Evolutionary conservation across 148 eudicot genomes (phyloP).

Genomic region (Fagopyrum homotropicum): DNA sequence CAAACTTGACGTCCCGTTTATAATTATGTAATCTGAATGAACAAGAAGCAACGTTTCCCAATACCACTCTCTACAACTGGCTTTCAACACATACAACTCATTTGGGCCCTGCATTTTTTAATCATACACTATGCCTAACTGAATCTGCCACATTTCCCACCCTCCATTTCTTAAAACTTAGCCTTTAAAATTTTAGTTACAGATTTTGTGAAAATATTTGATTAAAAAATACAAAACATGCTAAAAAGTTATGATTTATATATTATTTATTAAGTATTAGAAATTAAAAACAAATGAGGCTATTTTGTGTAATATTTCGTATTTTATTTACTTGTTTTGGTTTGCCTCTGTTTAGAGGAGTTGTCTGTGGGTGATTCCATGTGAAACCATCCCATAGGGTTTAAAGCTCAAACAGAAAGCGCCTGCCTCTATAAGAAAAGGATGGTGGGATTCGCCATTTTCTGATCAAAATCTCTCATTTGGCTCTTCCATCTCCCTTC

Average conservation of each 20-base stretch:
- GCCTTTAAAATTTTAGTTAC: too few relatives aligned
- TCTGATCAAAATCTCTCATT: conserved; percentile 4
- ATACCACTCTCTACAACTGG: not conserved
- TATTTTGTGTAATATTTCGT: not conserved
- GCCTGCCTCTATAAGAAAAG: not conserved
- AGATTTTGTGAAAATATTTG: not conserved
- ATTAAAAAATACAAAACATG: not conserved
- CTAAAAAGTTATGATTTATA: not conserved
- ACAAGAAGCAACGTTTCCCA: not conserved
- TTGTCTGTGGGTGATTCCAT: not conserved
- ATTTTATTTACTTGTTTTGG: not conserved
- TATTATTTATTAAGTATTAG: not conserved
- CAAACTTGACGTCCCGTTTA: not conserved
- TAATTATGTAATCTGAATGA: not conserved
- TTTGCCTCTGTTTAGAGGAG: not conserved
- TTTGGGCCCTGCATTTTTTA: not conserved
- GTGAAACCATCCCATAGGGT: conserved; percentile 1
- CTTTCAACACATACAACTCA: not conserved
- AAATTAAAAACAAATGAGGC: too few relatives aligned
- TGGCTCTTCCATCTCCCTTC: not conserved
- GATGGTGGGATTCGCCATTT: not conserved
- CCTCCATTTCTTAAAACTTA: too few relatives aligned
- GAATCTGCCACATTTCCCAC: not conserved
- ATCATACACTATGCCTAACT: not conserved
- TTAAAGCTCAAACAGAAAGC: not conserved